A percentile compares a stretch with the other conserved stretches of the same genome.
Evolutionary conservation across 495 filamentous ascomycete genomes (phyloP).

Genomic region (Amniculicola lignicola): DNA sequence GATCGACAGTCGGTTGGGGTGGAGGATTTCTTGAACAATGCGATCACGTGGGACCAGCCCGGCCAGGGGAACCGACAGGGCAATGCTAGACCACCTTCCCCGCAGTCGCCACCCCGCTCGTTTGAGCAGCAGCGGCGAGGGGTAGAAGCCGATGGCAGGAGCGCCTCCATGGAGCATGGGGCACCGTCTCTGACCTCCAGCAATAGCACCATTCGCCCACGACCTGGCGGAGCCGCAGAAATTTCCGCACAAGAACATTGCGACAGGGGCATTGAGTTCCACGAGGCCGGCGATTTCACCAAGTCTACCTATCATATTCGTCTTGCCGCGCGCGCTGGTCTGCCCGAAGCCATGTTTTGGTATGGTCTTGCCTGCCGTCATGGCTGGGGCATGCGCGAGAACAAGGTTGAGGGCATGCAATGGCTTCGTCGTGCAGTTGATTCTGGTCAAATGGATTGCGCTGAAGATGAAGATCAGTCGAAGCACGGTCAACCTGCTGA

Average conservation of each 20-base stretch:
- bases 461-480: conserved; percentile 66
- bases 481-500: conserved; percentile 66
- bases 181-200: conserved; percentile 52
- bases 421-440: conserved; percentile 91
- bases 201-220: conserved; percentile 52
- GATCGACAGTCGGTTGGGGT: conserved; percentile 65
- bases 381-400: conserved; percentile 94
- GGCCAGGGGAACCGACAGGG: conserved; percentile 25
- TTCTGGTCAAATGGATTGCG: conserved; percentile 74
- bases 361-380: conserved; percentile 97
- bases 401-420: conserved; percentile 79
- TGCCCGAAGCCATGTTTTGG: conserved; percentile 90
- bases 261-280: conserved; percentile 77
- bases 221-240: conserved; percentile 43
- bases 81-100: conserved; percentile 42
- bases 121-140: conserved; percentile 33
- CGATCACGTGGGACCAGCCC: conserved; percentile 60
- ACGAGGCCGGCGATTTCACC: conserved; percentile 77
- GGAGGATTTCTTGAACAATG: conserved; percentile 57
- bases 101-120: conserved; percentile 33
- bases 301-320: conserved; percentile 96
- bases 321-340: conserved; percentile 76
- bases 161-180: conserved; percentile 39
- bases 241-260: conserved; percentile 83
- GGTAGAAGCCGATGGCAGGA: not conserved